Conservation (phyloP, 176 grass and related monocot species). For the Dendrocalamus sinicus region DNA sequence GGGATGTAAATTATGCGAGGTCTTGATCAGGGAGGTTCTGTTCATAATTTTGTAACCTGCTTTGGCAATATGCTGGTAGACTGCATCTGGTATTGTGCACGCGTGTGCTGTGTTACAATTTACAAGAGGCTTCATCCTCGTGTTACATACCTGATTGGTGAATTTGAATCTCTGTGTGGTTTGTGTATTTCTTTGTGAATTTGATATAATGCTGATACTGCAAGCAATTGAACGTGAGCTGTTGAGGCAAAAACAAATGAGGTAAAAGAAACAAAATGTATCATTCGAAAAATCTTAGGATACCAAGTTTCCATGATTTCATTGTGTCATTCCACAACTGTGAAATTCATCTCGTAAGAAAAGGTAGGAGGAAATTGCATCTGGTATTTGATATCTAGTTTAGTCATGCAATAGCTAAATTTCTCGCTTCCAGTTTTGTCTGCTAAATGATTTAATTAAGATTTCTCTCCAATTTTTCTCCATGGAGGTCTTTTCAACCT, state of each 20-base stretch:
- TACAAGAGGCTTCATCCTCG: conserved; percentile 12
- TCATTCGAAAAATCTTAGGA: background rate
- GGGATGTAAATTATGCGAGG: conserved; percentile 58
- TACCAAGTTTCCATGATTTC: background rate
- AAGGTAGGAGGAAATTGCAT: background rate
- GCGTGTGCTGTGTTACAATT: conserved; percentile 38
- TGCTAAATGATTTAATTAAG: background rate
- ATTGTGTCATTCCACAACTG: background rate
- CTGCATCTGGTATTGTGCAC: conserved; percentile 40
- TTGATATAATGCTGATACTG: background rate
- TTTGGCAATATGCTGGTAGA: conserved; percentile 52
- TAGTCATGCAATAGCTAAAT: background rate
- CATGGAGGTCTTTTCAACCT: background rate
- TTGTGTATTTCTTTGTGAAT: background rate
- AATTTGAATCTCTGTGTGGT: conserved; percentile 35
- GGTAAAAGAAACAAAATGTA: background rate
- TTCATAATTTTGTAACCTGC: conserved; percentile 63
- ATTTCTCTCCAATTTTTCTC: background rate
- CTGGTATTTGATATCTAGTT: background rate
- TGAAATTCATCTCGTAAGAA: background rate
- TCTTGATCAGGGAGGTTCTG: conserved; percentile 57
- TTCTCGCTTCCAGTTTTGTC: background rate
- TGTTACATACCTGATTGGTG: conserved; percentile 33
- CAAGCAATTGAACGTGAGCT: background rate
- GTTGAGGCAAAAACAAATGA: background rate